These are phyloP conservation scores for Auricularia sp. DNA, from an alignment of 768 basidiomycete genomes.

Conservation along the genomic window DNA sequence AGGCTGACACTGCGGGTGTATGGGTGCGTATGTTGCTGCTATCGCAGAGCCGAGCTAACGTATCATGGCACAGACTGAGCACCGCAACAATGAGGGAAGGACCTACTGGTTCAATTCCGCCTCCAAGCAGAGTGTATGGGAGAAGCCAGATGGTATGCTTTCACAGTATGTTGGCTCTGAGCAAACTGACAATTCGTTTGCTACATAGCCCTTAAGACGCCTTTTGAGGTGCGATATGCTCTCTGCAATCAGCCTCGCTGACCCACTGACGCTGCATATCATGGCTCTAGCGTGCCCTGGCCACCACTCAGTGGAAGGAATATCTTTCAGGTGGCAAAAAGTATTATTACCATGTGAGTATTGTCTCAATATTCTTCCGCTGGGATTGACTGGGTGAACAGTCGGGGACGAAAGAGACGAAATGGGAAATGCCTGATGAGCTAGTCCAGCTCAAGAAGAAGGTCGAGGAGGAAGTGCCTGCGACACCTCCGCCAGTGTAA, in stretches of 20 bases:
- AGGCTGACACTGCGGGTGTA: too few species aligned
- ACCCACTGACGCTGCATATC: background rate
- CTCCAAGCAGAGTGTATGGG: slow-evolving; percentile 91
- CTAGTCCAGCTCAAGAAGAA: slow-evolving; percentile 75
- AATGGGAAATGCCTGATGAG: slow-evolving; percentile 97
- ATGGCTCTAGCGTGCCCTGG: slow-evolving; percentile 61
- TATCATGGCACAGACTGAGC: slow-evolving; percentile 56
- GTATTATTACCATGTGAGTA: slow-evolving; percentile 76
- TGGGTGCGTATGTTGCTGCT: too few species aligned
- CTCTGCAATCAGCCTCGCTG: background rate
- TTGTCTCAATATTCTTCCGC: background rate
- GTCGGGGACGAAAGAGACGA: slow-evolving; percentile 84
- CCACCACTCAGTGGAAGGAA: slow-evolving; percentile 90
- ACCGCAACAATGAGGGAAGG: slow-evolving; percentile 92
- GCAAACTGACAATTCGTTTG: background rate
- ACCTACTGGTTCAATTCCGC: slow-evolving; percentile 94
- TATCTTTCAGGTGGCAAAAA: slow-evolving; percentile 88
- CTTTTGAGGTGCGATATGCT: slow-evolving; percentile 62
- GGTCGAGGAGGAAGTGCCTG: slow-evolving; percentile 57
- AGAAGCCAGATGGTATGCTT: slow-evolving; percentile 82
- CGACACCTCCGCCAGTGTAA: background rate
- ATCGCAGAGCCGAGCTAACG: too few species aligned
- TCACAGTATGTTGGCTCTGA: background rate
- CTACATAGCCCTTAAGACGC: slow-evolving; percentile 68
- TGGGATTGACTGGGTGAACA: slow-evolving; percentile 22